Percentiles rank a stretch among this genome's conserved stretches.
Evolutionary conservation across 192 early-diverging fungal species (phyloP).

Genomic region (Backusella psychrophila): DNA sequence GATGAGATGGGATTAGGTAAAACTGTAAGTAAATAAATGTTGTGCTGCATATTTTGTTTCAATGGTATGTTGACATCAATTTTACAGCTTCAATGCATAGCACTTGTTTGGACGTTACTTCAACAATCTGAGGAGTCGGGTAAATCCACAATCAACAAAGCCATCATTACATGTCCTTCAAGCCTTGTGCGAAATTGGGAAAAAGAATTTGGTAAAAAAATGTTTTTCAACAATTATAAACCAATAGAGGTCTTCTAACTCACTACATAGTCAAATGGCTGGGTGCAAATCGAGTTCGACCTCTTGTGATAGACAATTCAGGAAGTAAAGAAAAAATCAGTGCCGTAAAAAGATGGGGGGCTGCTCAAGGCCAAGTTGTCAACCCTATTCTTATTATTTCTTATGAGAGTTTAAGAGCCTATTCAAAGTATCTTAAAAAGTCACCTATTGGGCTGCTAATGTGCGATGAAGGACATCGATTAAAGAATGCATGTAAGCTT

Average conservation of each 20-base stretch:
- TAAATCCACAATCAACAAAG: constrained; percentile 94
- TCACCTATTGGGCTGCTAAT: constrained; percentile 89
- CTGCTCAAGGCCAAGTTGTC: constrained; percentile 80
- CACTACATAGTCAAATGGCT: constrained; percentile 80
- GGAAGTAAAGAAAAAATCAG: constrained; percentile 84
- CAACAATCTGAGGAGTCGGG: constrained; percentile 85
- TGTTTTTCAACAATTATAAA: too few species aligned
- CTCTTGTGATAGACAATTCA: constrained; percentile 87
- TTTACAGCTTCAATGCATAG: constrained; percentile 78
- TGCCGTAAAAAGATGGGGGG: constrained; percentile 75
- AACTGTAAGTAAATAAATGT: constrained; percentile 47
- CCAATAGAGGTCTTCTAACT: background rate
- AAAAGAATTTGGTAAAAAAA: constrained; percentile 78
- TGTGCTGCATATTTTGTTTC: background rate
- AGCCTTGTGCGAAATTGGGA: constrained; percentile 98
- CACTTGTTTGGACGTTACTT: constrained; percentile 94
- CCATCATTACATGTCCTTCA: constrained; percentile 95
- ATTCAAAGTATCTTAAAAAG: constrained; percentile 69
- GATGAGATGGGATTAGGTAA: constrained; percentile 98
- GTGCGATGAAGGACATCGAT: constrained; percentile 96
- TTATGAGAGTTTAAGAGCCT: constrained; percentile 90
- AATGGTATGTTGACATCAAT: background rate
- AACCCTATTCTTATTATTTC: constrained; percentile 93
- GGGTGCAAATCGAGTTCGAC: constrained; percentile 75
- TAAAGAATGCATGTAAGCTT: constrained; percentile 81